A percentile compares a stretch with the other conserved stretches of the same genome.
These are phyloP conservation scores for Tetraselmis chui DNA, from an alignment of 139 green algal species.

Conservation along the genomic window DNA sequence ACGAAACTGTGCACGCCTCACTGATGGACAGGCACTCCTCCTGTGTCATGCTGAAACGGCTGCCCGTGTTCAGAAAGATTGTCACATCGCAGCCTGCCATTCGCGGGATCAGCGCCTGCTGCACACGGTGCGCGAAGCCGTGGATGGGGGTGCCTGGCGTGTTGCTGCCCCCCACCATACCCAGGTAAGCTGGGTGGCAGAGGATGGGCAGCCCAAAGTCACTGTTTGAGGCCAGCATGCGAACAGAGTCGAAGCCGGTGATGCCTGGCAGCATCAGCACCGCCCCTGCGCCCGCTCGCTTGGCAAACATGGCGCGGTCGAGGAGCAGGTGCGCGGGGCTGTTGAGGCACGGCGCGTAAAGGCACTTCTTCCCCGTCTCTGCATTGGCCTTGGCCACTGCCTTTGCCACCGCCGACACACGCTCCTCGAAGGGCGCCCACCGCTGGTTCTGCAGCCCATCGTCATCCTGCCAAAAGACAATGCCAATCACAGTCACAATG, in stretches of 20 bases:
- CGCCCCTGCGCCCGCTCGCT: slow-evolving; percentile 15
- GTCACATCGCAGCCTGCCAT: slow-evolving; percentile 17
- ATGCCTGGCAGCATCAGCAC: slow-evolving; percentile 29
- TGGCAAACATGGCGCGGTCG: slow-evolving; percentile 20
- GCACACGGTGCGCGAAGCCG: slow-evolving; percentile 22
- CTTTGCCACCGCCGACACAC: slow-evolving; percentile 6
- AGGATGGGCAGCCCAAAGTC: slow-evolving; percentile 28
- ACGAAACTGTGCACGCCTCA: background rate
- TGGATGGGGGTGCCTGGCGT: background rate
- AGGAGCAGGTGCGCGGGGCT: slow-evolving; percentile 18
- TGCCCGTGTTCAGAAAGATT: slow-evolving; percentile 29
- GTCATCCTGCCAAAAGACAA: slow-evolving; percentile 21
- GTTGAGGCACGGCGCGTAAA: slow-evolving; percentile 28
- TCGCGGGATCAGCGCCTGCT: slow-evolving; percentile 8
- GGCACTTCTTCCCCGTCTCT: slow-evolving; percentile 21
- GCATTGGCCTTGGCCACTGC: slow-evolving; percentile 22
- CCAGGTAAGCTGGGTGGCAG: slow-evolving; percentile 21
- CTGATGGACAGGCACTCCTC: slow-evolving; percentile 22
- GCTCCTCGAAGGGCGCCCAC: slow-evolving; percentile 28
- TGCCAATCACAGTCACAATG: too few relatives aligned
- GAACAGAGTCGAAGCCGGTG: slow-evolving; percentile 24
- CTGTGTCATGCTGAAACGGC: slow-evolving; percentile 21
- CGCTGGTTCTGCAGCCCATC: slow-evolving; percentile 25
- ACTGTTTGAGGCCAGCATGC: slow-evolving; percentile 16
- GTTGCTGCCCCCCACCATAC: slow-evolving; percentile 12